Conservation (phyloP, 306 rosid species). For the Gynostemma pentaphyllum region DNA sequence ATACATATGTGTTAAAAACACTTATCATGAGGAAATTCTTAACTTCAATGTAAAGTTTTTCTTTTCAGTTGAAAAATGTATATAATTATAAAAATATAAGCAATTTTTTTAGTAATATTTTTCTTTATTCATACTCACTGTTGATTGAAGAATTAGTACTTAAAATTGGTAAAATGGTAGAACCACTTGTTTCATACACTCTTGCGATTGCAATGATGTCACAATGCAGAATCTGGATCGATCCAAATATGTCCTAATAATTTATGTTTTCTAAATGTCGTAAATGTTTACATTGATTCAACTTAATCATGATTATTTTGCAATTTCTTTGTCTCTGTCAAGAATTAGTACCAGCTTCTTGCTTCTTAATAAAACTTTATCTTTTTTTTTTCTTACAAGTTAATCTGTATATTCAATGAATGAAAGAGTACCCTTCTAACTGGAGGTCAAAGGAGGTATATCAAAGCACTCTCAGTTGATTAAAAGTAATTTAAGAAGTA, state of each 20-base stretch:
- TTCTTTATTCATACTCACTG: not conserved
- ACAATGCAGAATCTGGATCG: not conserved
- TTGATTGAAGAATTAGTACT: not conserved
- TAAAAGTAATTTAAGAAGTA: too few relatives aligned
- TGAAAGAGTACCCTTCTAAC: not conserved
- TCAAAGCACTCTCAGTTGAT: not conserved
- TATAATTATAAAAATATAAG: too few relatives aligned
- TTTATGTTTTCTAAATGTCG: not conserved
- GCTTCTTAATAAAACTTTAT: not conserved
- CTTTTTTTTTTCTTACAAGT: not conserved
- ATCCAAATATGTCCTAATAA: not conserved
- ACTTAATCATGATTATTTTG: too few relatives aligned
- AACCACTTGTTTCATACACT: not conserved
- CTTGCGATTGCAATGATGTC: not conserved
- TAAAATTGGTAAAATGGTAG: not conserved
- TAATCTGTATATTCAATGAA: too few relatives aligned
- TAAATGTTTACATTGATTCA: too few relatives aligned
- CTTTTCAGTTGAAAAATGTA: too few relatives aligned
- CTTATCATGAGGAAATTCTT: not conserved
- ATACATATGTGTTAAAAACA: not conserved
- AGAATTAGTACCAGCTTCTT: not conserved
- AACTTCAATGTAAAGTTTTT: too few relatives aligned
- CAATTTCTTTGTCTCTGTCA: not conserved
- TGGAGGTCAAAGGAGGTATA: not conserved
- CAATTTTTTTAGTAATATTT: not conserved